Conservation (phyloP, 129 eudicot genomes). For the Tanacetum coccineum region DNA sequence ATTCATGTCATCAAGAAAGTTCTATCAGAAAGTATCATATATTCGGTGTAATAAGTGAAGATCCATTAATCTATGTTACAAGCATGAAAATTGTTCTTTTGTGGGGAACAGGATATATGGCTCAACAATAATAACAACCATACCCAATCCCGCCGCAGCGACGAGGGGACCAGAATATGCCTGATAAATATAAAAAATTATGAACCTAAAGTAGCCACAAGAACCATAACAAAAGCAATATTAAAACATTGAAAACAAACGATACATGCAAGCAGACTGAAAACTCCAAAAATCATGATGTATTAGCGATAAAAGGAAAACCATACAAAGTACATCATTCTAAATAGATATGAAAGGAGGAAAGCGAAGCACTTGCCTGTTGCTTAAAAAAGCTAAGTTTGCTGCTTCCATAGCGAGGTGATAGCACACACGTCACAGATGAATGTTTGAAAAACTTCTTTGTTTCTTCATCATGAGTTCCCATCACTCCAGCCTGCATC, state of each 20-base stretch:
- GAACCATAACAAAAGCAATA: constrained; percentile 12
- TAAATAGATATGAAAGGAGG: not conserved
- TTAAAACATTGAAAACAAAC: constrained; percentile 21
- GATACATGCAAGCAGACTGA: constrained; percentile 11
- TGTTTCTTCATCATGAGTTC: constrained; percentile 94
- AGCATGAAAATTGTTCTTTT: not conserved
- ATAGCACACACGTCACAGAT: constrained; percentile 75
- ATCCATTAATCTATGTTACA: not conserved
- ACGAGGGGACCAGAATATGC: constrained; percentile 6
- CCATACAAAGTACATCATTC: constrained; percentile 1
- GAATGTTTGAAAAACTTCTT: constrained; percentile 90
- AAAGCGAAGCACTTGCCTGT: constrained; percentile 47
- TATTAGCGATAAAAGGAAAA: constrained; percentile 9
- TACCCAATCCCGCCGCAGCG: too few relatives aligned
- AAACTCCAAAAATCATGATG: not conserved
- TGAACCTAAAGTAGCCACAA: constrained; percentile 11
- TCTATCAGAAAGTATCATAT: constrained; percentile 3
- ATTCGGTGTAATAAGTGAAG: constrained; percentile 2
- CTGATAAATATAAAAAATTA: not conserved
- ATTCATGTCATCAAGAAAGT: constrained; percentile 3
- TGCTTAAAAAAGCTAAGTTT: constrained; percentile 78
- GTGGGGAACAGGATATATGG: not conserved
- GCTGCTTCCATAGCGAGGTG: constrained; percentile 92
- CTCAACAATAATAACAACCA: too few relatives aligned
- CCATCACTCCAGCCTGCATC: constrained; percentile 89